Conservation (phyloP, 169 alveolate genomes). For the Cryptosporidium baileyi region DNA sequence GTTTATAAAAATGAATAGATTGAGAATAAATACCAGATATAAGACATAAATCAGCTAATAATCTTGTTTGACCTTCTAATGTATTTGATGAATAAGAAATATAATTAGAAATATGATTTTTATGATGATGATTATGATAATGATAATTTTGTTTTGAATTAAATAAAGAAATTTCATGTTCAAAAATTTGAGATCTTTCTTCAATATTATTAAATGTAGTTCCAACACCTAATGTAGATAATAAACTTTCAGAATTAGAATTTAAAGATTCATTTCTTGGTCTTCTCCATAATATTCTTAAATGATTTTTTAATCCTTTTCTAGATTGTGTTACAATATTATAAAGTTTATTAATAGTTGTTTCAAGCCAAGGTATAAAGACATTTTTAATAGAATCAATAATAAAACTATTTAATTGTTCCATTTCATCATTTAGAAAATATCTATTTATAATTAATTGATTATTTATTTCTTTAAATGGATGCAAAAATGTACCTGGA, state of each 20-base stretch:
- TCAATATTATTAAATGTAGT: constrained; percentile 41
- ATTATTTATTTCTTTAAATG: background rate
- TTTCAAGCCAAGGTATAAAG: constrained; percentile 59
- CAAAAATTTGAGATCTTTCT: constrained; percentile 55
- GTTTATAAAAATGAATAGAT: constrained; percentile 47
- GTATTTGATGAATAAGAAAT: constrained; percentile 10
- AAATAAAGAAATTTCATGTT: constrained; percentile 39
- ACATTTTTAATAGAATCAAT: constrained; percentile 23
- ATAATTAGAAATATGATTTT: background rate
- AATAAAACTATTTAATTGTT: constrained; percentile 30
- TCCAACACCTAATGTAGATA: constrained; percentile 52
- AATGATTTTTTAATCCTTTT: constrained; percentile 53
- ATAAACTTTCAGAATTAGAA: constrained; percentile 39
- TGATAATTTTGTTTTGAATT: background rate
- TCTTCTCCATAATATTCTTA: constrained; percentile 62
- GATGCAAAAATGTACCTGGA: constrained; percentile 48
- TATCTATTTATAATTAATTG: background rate
- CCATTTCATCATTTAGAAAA: constrained; percentile 35
- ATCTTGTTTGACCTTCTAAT: constrained; percentile 54
- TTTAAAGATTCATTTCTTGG: constrained; percentile 24
- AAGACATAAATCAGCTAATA: constrained; percentile 43
- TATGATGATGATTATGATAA: background rate
- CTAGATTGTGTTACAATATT: constrained; percentile 50
- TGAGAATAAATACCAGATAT: constrained; percentile 21
- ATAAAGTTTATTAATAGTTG: constrained; percentile 37